Base-by-base conservation (phyloP, 331 rosid genomes). In the Prunus yedoensis region DNA sequence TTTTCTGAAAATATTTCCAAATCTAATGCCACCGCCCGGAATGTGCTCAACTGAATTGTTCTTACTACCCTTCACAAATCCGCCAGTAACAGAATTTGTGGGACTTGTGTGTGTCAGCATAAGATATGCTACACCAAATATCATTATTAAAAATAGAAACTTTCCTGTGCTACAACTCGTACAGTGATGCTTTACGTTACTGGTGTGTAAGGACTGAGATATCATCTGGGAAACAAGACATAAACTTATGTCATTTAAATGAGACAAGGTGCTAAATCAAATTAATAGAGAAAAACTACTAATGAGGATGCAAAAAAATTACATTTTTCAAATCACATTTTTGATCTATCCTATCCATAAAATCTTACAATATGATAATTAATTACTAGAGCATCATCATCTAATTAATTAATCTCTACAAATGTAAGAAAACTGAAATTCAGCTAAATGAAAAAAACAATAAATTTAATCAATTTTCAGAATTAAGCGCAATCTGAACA, bases 111-210 rank as follows among this genome's bases (percentile, higher is more conserved):
- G 96, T 23, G 93, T 84, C 67, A 95, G 78, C 79, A 89, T 56
- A 79, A 92, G 79, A 84, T 82, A 92, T 50, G 81, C 87, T 74
- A 92, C 67, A 67, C 99, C 98, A 72, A 89, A 87, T n/a, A 88
- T 77, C 90, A 95, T 74, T 65, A 95, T 69, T 68, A 92, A 80
- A 35, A 79, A 18, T 51, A 95, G 87, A 86, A 92, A 85, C 85
- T 92, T 95, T 66, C 97, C 97, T 1, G 89, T 91, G 80, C 98
- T 87, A 78, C 97, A 95, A 79, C 97, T 86, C 76, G 74, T 27
- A 67, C 88, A 89, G 60, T 86, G 82, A 43, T 84, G 91, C 88
- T 78, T 95, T 69, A 81, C 45, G 66, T 87, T 89, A 71, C 94
- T 80, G 27, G 83, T 82, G 78, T 84, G 84, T 76, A 92, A 78